These are phyloP conservation scores for Blastocystis sp. DNA, from an alignment of 352 stramenopile genomes.

Conservation along the genomic window DNA sequence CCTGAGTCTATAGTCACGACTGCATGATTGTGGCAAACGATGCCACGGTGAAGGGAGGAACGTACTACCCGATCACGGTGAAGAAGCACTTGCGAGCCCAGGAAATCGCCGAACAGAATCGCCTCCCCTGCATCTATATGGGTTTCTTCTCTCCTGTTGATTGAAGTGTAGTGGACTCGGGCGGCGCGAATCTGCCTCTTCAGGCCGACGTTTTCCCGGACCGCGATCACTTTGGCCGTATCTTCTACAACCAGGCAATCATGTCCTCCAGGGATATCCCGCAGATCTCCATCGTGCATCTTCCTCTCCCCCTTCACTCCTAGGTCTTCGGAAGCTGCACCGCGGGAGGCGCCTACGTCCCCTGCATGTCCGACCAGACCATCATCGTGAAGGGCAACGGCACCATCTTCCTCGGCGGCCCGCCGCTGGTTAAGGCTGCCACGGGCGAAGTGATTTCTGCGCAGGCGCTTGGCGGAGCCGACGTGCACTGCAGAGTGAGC, in stretches of 20 bases:
- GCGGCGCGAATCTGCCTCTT: slow-evolving; percentile 88
- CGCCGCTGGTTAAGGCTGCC: slow-evolving; percentile 92
- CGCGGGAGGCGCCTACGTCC: slow-evolving; percentile 90
- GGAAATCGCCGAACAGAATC: slow-evolving; percentile 90
- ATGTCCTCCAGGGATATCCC: slow-evolving; percentile 89
- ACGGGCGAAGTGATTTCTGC: slow-evolving; percentile 91
- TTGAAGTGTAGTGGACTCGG: slow-evolving; percentile 72
- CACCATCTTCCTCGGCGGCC: slow-evolving; percentile 92
- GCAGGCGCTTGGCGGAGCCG: slow-evolving; percentile 82
- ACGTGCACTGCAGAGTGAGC: slow-evolving; percentile 77
- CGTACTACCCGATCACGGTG: slow-evolving; percentile 95
- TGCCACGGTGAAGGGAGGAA: slow-evolving; percentile 94
- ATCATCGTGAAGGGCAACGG: slow-evolving; percentile 92
- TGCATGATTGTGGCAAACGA: slow-evolving; percentile 97
- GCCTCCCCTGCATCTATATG: slow-evolving; percentile 92
- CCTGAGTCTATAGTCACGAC: slow-evolving; percentile 78
- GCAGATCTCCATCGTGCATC: slow-evolving; percentile 86
- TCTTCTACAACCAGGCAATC: slow-evolving; percentile 96
- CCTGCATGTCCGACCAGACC: slow-evolving; percentile 94
- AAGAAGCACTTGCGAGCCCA: slow-evolving; percentile 87
- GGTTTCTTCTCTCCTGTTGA: slow-evolving; percentile 78
- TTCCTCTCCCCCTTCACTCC: neutral
- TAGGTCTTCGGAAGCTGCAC: slow-evolving; percentile 91
- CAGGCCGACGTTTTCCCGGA: slow-evolving; percentile 96
- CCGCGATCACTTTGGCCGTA: slow-evolving; percentile 89